phyloP scores from a whole-genome alignment of 495 filamentous ascomycete species.

The Parathielavia appendiculata region DNA sequence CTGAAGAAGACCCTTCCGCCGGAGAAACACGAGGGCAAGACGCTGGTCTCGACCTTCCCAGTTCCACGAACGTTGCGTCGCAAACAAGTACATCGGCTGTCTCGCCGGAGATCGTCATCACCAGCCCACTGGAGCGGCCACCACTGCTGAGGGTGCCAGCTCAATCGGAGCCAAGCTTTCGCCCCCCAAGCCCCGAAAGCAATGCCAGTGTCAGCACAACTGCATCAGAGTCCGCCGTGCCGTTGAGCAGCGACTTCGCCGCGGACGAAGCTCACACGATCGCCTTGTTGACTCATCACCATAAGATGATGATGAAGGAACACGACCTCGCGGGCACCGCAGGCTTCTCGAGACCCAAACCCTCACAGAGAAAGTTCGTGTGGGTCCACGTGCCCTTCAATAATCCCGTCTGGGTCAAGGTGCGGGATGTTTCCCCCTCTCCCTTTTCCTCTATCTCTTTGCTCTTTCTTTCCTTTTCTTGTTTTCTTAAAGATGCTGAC shows the following conservation, averaged over 20 bases:
- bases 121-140: conserved; percentile 15
- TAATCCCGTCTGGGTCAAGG: conserved; percentile 61
- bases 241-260: conserved; percentile 5
- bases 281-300: conserved; percentile 19
- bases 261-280: conserved; percentile 10
- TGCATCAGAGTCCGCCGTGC: conserved; percentile 28
- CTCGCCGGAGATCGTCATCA: conserved; percentile 39
- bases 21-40: conserved; percentile 11
- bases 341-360: conserved; percentile 39
- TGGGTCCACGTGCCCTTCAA: conserved; percentile 67
- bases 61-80: conserved; percentile 1
- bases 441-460: no score
- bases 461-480: no score
- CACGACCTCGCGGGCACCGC: conserved; percentile 30
- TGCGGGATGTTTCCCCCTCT: conserved; percentile 29
- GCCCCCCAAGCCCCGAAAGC: conserved; percentile 31
- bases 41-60: neutral
- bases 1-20: neutral
- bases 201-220: conserved; percentile 26
- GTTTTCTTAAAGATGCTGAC: conserved; percentile 25
- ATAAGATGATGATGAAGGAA: conserved; percentile 20
- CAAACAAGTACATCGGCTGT: conserved; percentile 3
- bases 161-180: conserved; percentile 24
- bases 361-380: conserved; percentile 45
- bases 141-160: conserved; percentile 28